Evolutionary conservation across 2,329 filamentous ascomycete species (phyloP), one percentile per base, ranked within the genome.

Genomic region (Chrysoporthe austroafricana): DNA sequence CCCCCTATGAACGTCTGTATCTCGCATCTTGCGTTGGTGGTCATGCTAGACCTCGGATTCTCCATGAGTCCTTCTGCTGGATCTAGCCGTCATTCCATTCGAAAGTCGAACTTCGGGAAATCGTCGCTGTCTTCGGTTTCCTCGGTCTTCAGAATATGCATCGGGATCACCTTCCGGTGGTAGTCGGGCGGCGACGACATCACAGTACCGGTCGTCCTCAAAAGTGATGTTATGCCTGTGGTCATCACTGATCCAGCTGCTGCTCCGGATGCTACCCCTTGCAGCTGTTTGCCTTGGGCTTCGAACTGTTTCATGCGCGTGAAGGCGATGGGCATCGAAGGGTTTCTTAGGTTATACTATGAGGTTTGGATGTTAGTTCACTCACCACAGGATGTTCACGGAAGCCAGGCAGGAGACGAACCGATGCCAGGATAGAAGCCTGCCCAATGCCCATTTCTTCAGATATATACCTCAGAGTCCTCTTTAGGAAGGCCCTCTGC

Each of bases 371-470:
- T 50, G 36, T 63, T 26, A 52, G 43, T 18, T 14, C 2, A 34
- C 6, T 18, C n/a, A 8, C 4, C 2, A 7, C 18, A 7, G 14
- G 32, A 21, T 3, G 16, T 16, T 13, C 42, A 54, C 21, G 7
- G 6, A 42, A 4, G 1, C 26, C 18, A 59, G 4, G 11, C 3
- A n/a, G 43, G 5, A 44, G 13, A 70, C 69, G 48, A 54, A 70
- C 69, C 26, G 50, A 50, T 21, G 69, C 66, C 18, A 70, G 57
- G 42, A 70, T 68, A 26, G 66, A 64, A 50, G 69, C 69, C 66
- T 68, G 66, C 57, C 69, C 69, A 16, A 70, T 70, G 43, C 69
- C 69, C 39, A 70, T 68, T 63, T 70, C 69, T 56, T 68, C 69
- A 32, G 63, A 54, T 18, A 70, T 69, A 7, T 69, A 68, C 56